Base-by-base conservation (phyloP, 2,329 filamentous ascomycete genomes). In the Aspergillus puulaauensis region DNA sequence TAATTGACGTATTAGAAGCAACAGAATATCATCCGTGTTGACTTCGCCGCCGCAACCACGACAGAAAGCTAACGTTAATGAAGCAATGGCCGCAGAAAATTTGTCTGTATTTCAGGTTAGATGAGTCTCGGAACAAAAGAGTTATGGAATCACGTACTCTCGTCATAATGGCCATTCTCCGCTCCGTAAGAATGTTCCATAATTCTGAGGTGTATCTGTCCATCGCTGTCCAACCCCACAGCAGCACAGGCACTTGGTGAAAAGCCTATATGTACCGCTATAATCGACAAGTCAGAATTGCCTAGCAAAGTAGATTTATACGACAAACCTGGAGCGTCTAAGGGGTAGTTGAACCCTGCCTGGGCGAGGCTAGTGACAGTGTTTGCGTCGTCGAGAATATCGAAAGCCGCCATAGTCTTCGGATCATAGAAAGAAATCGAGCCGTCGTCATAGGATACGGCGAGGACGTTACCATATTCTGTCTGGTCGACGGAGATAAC, bases 371-470 rank as follows among this genome's bases (percentile, higher is more conserved):
- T 89, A 60, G 83, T 85, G 33, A 96, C 85, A 46, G 80, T 85
- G 44, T 85, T 83, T 7, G 85, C 75, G 65, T 89, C 88, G 27
- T 83, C 81, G 56, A 88, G 83, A 5, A 83, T 82, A 61, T 85
- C 86, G 1, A 93, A 78, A 53, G 87, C 82, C 4, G 85, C 81
- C 83, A 96, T 88, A 0, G 85, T 90, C 48, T 83, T 81, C 11
- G 91, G 84, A 68, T 96, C 90, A 56, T 90, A 86, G 72, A 93
- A 90, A 64, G 95, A 88, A 3, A 96, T 80, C 0, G 86, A 89
- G 11, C 93, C 90, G 70, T 96, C 92, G 60, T 90, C 90, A 65
- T 90, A 90, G 24, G 83, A 83, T 58, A 96, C 80, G 31, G 88
- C 86, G 2, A 96, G 62, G 2, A 89, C 81, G 58, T 86, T 91